Evolutionary conservation across 176 grass and related monocot species (phyloP), one percentile per base, ranked within the genome.

Genomic region (Oryza australiensis): DNA sequence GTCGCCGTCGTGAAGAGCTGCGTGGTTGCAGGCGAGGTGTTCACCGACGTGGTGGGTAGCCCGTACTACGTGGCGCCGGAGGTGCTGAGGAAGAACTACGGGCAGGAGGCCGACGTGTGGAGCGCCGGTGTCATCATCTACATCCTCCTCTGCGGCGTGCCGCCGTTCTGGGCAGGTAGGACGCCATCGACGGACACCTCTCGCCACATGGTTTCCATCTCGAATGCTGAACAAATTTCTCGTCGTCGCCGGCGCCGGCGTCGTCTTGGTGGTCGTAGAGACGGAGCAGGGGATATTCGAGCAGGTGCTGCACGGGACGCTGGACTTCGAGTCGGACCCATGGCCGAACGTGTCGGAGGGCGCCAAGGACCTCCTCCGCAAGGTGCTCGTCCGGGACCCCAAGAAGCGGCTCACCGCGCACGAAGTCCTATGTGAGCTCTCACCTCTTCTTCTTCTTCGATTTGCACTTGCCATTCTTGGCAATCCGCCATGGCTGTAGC

Each of bases 241-340:
- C 67, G 4, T 13, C 0, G 22, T 32, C 70, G 24, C 45, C 1
- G n/a, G 2, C 12, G 68, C 23, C 27, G 3, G 1, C 24, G 16
- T 5, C 4, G 4, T 49, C 46, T 1, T 49, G 14, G 3, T 49
- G 3, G 4, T 83, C 42, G 40, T 72, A 65, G 88, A 90, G 83
- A 90, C 83, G 37, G 88, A 90, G 83, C 88, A 90, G 68, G 88
- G 88, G 7, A 90, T 90, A 55, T 90, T 90, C 74, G 88, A 90
- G 60, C 83, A 90, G 79, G 88, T 90, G 79, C 79, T 90, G 68
- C 73, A 90, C 23, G 79, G 88, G 46, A 40, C 79, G 37, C 88
- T 90, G 12, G 88, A 90, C 74, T 90, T 90, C 83, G 88, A 90
- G 18, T 78, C 79, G 0, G 88, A 90, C 46, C 88, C 88, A 0